A percentile compares a stretch with the other conserved stretches of the same genome.
These are phyloP conservation scores for Rhizopus sp. DNA, from an alignment of 371 early-diverging fungal species.

Conservation along the genomic window DNA sequence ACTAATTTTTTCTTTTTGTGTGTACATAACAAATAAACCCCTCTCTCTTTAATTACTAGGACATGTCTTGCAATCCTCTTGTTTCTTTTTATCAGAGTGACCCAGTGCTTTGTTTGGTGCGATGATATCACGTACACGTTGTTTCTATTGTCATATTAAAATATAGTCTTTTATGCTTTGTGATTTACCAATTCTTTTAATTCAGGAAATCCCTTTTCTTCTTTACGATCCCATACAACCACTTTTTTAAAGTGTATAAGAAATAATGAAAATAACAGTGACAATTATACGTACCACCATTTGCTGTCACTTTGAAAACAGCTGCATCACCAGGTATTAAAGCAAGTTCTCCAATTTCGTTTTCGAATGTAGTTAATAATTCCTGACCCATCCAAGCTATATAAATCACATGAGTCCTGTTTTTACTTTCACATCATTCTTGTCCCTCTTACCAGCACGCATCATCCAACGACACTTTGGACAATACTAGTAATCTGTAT, in stretches of 20 bases:
- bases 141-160: slow-evolving; percentile 48
- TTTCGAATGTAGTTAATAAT: slow-evolving; percentile 66
- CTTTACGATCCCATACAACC: slow-evolving; percentile 69
- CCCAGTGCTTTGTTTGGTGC: slow-evolving; percentile 71
- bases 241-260: slow-evolving; percentile 14
- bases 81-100: slow-evolving; percentile 48
- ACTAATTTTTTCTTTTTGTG: slow-evolving; percentile 1
- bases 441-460: slow-evolving; percentile 35
- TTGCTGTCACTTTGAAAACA: slow-evolving; percentile 62
- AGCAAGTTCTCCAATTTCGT: slow-evolving; percentile 64
- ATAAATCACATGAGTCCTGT: not conserved
- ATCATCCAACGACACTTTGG: slow-evolving; percentile 52
- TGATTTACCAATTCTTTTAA: slow-evolving; percentile 66
- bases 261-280: not conserved
- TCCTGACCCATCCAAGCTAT: slow-evolving; percentile 75
- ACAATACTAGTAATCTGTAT: slow-evolving; percentile 36
- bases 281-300: slow-evolving; percentile 46
- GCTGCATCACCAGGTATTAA: slow-evolving; percentile 65
- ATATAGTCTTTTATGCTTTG: not conserved
- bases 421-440: not conserved
- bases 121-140: slow-evolving; percentile 63
- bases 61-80: slow-evolving; percentile 18
- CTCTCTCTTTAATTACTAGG: slow-evolving; percentile 9
- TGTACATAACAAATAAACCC: not conserved
- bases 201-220: slow-evolving; percentile 68